These are phyloP conservation scores for Ilex aquifolium DNA, from an alignment of 257 asterid species.

Conservation along the genomic window DNA sequence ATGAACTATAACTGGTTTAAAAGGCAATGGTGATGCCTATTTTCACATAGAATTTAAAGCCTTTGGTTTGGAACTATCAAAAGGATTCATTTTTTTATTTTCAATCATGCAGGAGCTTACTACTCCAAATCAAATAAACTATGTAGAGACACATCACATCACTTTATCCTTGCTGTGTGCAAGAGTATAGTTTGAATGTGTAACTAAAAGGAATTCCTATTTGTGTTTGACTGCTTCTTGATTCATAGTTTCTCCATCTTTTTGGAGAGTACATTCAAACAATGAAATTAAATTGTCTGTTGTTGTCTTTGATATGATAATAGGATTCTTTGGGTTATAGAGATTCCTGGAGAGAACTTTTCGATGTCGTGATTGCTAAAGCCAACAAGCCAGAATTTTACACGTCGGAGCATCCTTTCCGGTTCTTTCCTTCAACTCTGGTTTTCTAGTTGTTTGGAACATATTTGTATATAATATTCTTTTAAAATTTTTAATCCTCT, in stretches of 20 bases:
- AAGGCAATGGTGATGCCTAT: no score
- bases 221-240: not conserved
- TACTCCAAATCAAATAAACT: no score
- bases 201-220: no score
- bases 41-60: not conserved
- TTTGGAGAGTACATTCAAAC: not conserved
- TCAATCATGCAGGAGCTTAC: not conserved
- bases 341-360: slow-evolving; percentile 95
- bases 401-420: slow-evolving; percentile 95
- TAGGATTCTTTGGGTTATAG: slow-evolving; percentile 76
- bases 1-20: no score
- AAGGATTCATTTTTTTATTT: not conserved
- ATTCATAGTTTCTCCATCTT: not conserved
- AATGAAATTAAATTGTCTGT: slow-evolving; percentile 8
- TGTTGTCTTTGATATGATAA: slow-evolving; percentile 14
- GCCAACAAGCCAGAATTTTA: slow-evolving; percentile 97
- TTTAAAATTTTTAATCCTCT: no score
- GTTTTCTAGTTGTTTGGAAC: not conserved
- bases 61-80: not conserved
- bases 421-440: slow-evolving; percentile 36
- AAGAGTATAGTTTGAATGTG: no score
- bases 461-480: not conserved
- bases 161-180: no score
- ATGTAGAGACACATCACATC: no score
- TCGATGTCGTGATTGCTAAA: slow-evolving; percentile 91